Evolutionary conservation across 2,329 filamentous ascomycete genomes (phyloP), one percentile per base, ranked within the genome.

Genomic region (Beauveria varroae): DNA sequence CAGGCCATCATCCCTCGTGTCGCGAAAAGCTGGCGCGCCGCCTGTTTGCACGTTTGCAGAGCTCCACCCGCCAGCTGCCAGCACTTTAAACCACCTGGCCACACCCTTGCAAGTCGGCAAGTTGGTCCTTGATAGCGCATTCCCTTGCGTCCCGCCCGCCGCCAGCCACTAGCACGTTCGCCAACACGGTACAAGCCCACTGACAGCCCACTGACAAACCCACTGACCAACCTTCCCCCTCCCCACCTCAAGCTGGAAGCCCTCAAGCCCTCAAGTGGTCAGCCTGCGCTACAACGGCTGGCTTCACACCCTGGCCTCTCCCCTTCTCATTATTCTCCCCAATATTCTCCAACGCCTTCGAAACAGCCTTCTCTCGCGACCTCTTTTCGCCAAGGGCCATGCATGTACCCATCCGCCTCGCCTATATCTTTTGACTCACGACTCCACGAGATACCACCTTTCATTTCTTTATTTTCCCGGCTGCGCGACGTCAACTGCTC

Each of bases 31-130:
- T 18, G 2, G 37, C 5, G 52, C 37, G 40, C 54, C 18, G 8
- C n/a, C 43, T 9, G 55, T 49, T 49, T 57, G 43, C 44, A 30
- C 43, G 28, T 40, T 47, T 47, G 44, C 44, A 47, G 12, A 28
- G 41, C 24, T 22, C 24, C 56, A 40, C 55, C 30, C n/a, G 18
- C 53, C 34, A 50, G 46, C 56, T 58, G 56, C 46, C 56, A 51
- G 56, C 56, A 58, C 56, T 58, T 41, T 58, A 58, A 58, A 50
- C 56, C 44, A 50, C 30, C 41, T 57, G 41, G 43, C 34, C 54
- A 57, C 41, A 47, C 26, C 43, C 40, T 26, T 24, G 34, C 20
- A n/a, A 5, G 20, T 40, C 34, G 24, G 24, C 24, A 26, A 26
- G 24, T 26, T 8, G 30, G 30, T 34, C 30, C 34, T 57, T 28